Percentiles rank a stretch among this genome's conserved stretches.
phyloP scores from a whole-genome alignment of 257 asterid genomes.

The Perilla frutescens region DNA sequence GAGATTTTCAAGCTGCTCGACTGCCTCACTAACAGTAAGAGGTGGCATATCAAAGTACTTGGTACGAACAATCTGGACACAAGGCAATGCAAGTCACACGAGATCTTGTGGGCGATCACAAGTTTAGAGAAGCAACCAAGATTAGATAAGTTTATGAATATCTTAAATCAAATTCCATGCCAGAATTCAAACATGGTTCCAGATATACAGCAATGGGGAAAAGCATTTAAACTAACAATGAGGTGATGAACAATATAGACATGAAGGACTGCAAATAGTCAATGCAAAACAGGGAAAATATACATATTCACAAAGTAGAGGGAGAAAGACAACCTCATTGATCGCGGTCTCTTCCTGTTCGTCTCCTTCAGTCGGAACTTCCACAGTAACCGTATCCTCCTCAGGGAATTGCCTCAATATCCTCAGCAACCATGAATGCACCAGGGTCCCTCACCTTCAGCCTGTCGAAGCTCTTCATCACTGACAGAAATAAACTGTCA shows the following conservation, averaged over 20 bases:
- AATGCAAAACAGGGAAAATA: background rate
- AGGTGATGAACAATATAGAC: background rate
- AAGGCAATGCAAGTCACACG: too few species aligned
- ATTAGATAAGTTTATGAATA: too few species aligned
- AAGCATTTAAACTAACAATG: too few species aligned
- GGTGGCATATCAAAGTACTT: constrained; percentile 98
- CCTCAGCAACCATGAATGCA: constrained; percentile 42
- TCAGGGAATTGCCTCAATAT: constrained; percentile 44
- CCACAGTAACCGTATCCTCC: constrained; percentile 42
- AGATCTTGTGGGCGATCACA: too few species aligned
- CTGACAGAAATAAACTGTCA: too few species aligned
- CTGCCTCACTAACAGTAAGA: constrained; percentile 78
- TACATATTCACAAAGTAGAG: background rate
- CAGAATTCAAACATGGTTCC: background rate
- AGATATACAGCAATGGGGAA: background rate
- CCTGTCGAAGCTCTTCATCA: constrained; percentile 81
- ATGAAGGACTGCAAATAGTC: background rate
- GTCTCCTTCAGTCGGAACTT: constrained; percentile 46
- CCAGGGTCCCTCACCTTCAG: constrained; percentile 64
- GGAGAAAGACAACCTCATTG: constrained; percentile 56
- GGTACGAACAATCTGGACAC: constrained; percentile 71
- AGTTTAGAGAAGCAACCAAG: too few species aligned
- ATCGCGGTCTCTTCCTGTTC: constrained; percentile 45
- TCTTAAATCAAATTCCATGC: too few species aligned
- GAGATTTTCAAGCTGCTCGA: constrained; percentile 89